These are phyloP conservation scores for Myxozyma vanderwaltii DNA, from an alignment of 805 yeast species.

Conservation along the genomic window DNA sequence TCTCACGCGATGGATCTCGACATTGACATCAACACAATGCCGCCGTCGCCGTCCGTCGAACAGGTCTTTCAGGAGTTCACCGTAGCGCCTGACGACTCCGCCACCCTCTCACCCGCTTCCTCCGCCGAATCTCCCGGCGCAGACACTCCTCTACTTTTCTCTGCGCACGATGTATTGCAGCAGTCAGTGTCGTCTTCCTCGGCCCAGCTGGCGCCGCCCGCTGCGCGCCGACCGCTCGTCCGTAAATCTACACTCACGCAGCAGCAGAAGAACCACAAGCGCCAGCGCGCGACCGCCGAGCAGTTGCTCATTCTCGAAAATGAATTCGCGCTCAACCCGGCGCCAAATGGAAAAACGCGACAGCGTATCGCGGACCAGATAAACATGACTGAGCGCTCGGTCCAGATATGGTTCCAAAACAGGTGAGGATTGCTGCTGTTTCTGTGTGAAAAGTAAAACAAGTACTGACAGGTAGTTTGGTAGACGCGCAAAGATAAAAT, in stretches of 20 bases:
- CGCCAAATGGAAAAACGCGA: constrained; percentile 50
- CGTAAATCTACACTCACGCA: constrained; percentile 38
- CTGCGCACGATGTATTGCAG: background rate
- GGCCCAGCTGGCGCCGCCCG: background rate
- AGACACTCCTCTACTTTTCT: background rate
- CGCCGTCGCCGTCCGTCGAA: constrained; percentile 5
- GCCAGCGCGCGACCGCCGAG: constrained; percentile 80
- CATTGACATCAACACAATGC: background rate
- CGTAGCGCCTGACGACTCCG: constrained; percentile 17
- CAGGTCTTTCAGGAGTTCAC: constrained; percentile 4
- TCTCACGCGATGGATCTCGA: background rate
- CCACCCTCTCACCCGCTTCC: constrained; percentile 27
- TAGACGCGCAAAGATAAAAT: constrained; percentile 33
- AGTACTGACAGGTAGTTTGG: background rate
- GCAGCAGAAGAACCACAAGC: constrained; percentile 47
- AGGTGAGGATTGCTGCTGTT: too few species aligned
- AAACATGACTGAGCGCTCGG: constrained; percentile 84
- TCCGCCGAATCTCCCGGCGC: background rate
- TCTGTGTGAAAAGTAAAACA: too few species aligned
- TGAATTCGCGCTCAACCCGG: constrained; percentile 72
- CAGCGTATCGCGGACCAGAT: constrained; percentile 67
- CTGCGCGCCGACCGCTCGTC: constrained; percentile 12
- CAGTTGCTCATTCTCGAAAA: constrained; percentile 65
- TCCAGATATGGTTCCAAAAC: constrained; percentile 94
- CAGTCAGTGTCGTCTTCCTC: constrained; percentile 1